These are phyloP conservation scores for Mortierella hygrophila DNA, from an alignment of 192 early-diverging fungal genomes.

Conservation along the genomic window DNA sequence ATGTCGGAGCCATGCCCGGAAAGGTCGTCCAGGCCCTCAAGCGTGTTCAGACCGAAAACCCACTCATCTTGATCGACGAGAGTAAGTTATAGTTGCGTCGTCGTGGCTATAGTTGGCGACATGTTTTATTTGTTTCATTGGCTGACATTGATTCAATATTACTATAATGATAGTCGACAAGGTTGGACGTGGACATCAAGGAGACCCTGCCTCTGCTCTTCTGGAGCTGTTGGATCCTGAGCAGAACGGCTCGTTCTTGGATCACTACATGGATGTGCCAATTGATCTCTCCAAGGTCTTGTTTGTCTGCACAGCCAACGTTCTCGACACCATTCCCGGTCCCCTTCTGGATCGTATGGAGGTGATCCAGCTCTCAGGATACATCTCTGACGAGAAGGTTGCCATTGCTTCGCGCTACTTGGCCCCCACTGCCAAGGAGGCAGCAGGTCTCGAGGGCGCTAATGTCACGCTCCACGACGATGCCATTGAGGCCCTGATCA, in stretches of 20 bases:
- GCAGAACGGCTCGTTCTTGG: constrained; percentile 96
- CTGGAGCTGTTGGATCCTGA: constrained; percentile 98
- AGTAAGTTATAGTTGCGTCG: constrained; percentile 18
- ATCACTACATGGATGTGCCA: constrained; percentile 99
- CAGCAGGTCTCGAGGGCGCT: constrained; percentile 83
- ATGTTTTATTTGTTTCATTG: not conserved
- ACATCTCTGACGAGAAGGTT: constrained; percentile 89
- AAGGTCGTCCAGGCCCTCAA: constrained; percentile 99
- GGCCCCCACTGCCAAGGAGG: constrained; percentile 84
- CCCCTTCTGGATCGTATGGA: constrained; percentile 99
- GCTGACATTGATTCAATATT: not conserved
- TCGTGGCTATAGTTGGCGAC: too few species aligned
- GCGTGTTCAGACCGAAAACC: constrained; percentile 99
- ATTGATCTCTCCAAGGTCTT: constrained; percentile 98
- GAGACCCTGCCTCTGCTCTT: constrained; percentile 96
- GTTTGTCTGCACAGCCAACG: constrained; percentile 99
- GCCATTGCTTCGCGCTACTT: constrained; percentile 97
- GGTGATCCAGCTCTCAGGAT: constrained; percentile 93
- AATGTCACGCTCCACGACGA: constrained; percentile 77
- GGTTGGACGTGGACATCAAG: constrained; percentile 96
- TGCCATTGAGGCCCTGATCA: constrained; percentile 89
- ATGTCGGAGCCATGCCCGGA: constrained; percentile 99
- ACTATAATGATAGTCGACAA: constrained; percentile 83
- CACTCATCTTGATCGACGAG: constrained; percentile 98
- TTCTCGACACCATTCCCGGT: constrained; percentile 96